Base-by-base conservation (phyloP, 2,329 filamentous ascomycete species). In the Exophiala spinifera region DNA sequence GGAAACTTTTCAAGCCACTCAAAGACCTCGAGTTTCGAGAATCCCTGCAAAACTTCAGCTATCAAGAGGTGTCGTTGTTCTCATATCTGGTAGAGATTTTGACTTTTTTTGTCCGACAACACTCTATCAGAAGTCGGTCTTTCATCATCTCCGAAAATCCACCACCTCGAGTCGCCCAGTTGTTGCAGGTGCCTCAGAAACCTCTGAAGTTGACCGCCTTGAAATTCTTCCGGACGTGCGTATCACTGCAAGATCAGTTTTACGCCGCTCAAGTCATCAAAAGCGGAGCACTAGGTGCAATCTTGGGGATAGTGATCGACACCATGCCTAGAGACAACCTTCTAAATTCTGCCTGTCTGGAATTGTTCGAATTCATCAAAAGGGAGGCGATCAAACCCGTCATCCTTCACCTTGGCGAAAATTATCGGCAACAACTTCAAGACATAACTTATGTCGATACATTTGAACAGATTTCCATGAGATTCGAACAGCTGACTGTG, bases 251-350 rank as follows among this genome's bases (percentile, higher is more conserved):
- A 66, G 92, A 97, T 67, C 90, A 95, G 51, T 95, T 94, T 64
- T 96, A 96, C 69, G 86, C 90, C 65, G 87, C 86, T 50, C 87
- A 96, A 64, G 82, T 97, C 63, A 87, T 86, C 21, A 87, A 91
- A 67, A 83, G 86, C 56, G 55, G 52, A 11, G 83, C 94, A 0
- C 85, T 97, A 55, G 88, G 87, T 37, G 88, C 91, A 1, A 88
- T 97, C 31, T 77, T 99, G 13, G 84, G 94, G 62, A 86, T 96
- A 34, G 81, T 97, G 31, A 81, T 87, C 51, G 83, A 88, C 61
- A 94, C 90, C 0, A 87, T 96, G 82, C 89, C 91, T 1, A 84
- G 91, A 39, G 92, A 99, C 70, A 97, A 96, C 63, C 79, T 99
- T 2, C 79, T 97, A 28, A 95, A 94, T 70, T 97, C 92, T 0